These are phyloP conservation scores for Phtheirospermum japonicum DNA, from an alignment of 257 asterid species.

Conservation along the genomic window DNA sequence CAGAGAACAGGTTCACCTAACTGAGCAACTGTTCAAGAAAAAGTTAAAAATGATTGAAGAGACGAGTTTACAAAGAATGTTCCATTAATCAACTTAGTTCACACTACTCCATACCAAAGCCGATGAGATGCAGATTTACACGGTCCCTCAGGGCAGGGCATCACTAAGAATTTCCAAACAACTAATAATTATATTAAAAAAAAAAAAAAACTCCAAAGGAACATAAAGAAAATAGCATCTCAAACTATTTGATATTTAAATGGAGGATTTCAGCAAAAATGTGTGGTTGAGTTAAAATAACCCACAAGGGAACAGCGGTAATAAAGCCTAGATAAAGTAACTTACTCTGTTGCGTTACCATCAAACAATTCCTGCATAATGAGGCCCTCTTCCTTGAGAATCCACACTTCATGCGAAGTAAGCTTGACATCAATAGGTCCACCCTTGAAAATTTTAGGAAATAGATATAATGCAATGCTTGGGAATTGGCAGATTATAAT, in stretches of 20 bases:
- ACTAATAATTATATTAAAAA: constrained; percentile 3
- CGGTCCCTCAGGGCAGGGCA: constrained; percentile 18
- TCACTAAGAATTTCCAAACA: constrained; percentile 15
- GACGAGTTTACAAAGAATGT: constrained; percentile 14
- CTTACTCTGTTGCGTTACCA: constrained; percentile 53
- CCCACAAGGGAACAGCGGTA: constrained; percentile 3
- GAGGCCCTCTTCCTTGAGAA: constrained; percentile 75
- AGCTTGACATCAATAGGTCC: constrained; percentile 72
- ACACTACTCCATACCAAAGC: constrained; percentile 20
- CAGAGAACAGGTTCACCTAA: constrained; percentile 17
- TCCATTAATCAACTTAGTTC: constrained; percentile 13
- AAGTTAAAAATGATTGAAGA: constrained; percentile 12
- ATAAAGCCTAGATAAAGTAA: constrained; percentile 18
- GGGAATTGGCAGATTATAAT: constrained; percentile 10
- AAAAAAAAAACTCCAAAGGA: background rate
- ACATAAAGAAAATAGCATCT: constrained; percentile 8
- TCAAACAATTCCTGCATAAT: constrained; percentile 52
- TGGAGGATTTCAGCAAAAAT: constrained; percentile 2
- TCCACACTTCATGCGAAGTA: constrained; percentile 62
- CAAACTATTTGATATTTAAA: background rate
- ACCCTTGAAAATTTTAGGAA: constrained; percentile 47
- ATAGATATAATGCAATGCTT: constrained; percentile 21
- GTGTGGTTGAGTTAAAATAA: constrained; percentile 7
- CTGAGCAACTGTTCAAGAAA: constrained; percentile 14
- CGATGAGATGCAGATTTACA: constrained; percentile 2